phyloP scores from a whole-genome alignment of 257 asterid genomes.

The Solanum bukasovii region DNA sequence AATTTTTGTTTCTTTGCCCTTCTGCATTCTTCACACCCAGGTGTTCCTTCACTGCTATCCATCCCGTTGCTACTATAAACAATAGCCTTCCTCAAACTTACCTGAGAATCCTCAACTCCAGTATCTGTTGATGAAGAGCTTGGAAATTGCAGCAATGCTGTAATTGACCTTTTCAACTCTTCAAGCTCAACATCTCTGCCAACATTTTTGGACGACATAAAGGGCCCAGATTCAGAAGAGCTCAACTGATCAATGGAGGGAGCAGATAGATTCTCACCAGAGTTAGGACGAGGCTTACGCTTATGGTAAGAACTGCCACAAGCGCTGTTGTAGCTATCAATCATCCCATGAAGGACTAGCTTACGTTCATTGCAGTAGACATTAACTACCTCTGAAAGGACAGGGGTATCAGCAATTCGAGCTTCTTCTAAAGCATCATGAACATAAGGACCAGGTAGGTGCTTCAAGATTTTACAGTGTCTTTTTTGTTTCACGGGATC shows the following conservation, averaged over 20 bases:
- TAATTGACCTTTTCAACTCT: constrained; percentile 60
- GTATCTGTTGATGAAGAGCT: constrained; percentile 22
- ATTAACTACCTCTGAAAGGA: constrained; percentile 46
- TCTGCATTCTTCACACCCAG: constrained; percentile 96
- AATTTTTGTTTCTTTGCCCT: constrained; percentile 71
- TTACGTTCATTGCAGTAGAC: constrained; percentile 79
- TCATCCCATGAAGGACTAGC: constrained; percentile 54
- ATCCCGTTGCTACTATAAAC: constrained; percentile 29
- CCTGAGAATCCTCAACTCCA: constrained; percentile 49
- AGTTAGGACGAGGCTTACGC: constrained; percentile 21
- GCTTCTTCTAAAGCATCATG: constrained; percentile 65
- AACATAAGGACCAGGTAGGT: constrained; percentile 62
- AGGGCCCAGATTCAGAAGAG: constrained; percentile 28
- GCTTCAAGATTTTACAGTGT: constrained; percentile 83
- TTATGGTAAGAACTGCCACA: constrained; percentile 29
- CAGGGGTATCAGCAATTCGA: constrained; percentile 34
- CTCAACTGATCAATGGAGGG: constrained; percentile 46
- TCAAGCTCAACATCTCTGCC: constrained; percentile 45
- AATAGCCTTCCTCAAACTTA: constrained; percentile 36
- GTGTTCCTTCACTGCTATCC: constrained; percentile 58
- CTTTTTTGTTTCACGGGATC: constrained; percentile 61
- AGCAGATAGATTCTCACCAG: constrained; percentile 38
- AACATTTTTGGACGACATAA: constrained; percentile 13
- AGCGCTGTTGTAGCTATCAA: constrained; percentile 30
- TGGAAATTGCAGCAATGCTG: constrained; percentile 58